phyloP scores from a whole-genome alignment of 176 grass and related monocot genomes.

The Aegilops bicornis region DNA sequence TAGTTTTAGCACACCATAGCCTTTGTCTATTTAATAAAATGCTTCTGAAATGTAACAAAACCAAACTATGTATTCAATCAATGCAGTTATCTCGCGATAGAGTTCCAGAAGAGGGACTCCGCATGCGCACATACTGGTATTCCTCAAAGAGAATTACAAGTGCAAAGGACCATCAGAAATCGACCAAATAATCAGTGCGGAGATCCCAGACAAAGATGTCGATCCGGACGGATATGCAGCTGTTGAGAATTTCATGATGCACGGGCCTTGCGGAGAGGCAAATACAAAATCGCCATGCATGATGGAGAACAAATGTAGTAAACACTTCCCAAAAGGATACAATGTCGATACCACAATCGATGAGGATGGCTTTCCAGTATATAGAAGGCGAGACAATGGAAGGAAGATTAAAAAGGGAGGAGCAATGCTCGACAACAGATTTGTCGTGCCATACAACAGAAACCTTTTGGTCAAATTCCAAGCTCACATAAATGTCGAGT shows the following conservation, averaged over 20 bases:
- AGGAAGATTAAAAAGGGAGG: not conserved
- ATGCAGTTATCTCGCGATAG: not conserved
- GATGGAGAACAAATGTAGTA: not conserved
- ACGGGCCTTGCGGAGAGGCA: not conserved
- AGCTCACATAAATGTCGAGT: conserved; percentile 27
- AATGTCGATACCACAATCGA: not conserved
- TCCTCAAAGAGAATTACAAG: not conserved
- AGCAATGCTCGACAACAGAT: not conserved
- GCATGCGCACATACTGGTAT: not conserved
- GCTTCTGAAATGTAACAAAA: not conserved
- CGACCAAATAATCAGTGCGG: not conserved
- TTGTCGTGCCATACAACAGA: not conserved
- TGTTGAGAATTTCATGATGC: conserved; percentile 12
- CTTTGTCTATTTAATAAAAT: no score
- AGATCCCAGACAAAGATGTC: not conserved
- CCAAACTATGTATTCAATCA: not conserved
- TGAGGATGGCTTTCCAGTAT: no score
- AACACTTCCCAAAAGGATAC: conserved; percentile 4
- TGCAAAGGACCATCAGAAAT: not conserved
- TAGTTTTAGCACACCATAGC: no score
- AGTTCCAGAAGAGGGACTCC: not conserved
- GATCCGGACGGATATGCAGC: not conserved
- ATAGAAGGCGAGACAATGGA: no score
- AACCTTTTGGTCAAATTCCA: not conserved
- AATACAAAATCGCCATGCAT: conserved; percentile 8